Evolutionary conservation across 2,329 filamentous ascomycete genomes (phyloP), one percentile per base, ranked within the genome.

Genomic region (Cercospora janseana): DNA sequence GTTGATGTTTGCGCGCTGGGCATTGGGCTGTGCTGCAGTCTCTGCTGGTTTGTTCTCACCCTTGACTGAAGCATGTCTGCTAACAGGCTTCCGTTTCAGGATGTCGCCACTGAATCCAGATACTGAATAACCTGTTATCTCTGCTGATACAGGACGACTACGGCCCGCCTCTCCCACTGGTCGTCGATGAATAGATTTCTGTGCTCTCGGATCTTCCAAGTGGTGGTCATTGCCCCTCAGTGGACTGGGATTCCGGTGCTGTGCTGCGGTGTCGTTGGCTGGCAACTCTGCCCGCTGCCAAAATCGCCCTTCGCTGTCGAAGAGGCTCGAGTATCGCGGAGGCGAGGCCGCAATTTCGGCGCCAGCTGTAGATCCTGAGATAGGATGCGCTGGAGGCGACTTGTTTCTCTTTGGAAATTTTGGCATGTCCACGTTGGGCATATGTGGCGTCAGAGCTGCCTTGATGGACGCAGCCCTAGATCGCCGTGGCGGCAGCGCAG

Each of bases 291-390:
- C 66, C 9, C 66, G 56, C 4, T 54, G 29, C 26, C 64, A 49
- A 15, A 62, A 63, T 27, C 60, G 61, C 34, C 72, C 70, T 20
- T 70, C 56, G 6, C 29, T 41, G 41, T 60, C 66, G 44, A 74
- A 67, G 31, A 75, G 60, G 2, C 68, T 67, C 6, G 73, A 76
- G 51, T 76, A 74, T 16, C 72, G 61, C 8, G 73, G 72, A 18
- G 72, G 72, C 4, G 70, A 64, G 45, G 62, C 56, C 12, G 70
- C 59, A 8, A 69, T 64, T 28, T 69, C 67, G 23, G 69, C 67
- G 48, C 27, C 52, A 24, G 32, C 34, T 48, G 32, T 18, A 31
- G 41, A n/a, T 28, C 45, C 23, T 46, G 46, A 46, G 43, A 16
- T 12, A 21, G 37, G 37, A 15, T 51, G 47, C 9, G 50, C 49